These are phyloP conservation scores for Botrytis tulipae DNA, from an alignment of 2,329 filamentous ascomycete species.

Conservation along the genomic window DNA sequence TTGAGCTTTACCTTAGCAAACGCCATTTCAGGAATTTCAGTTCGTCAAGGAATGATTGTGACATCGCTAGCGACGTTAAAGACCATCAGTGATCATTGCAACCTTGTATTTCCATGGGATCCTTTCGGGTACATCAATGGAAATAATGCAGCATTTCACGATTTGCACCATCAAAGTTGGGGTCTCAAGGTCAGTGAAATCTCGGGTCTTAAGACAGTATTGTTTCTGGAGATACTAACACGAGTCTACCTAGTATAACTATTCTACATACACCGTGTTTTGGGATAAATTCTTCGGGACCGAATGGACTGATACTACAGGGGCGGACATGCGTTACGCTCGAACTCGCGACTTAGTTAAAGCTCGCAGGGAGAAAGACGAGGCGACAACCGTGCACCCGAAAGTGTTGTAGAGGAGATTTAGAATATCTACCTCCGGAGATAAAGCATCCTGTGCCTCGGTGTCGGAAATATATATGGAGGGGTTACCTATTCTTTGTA, in stretches of 20 bases:
- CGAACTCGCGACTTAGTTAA: constrained; percentile 11
- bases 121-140: constrained; percentile 14
- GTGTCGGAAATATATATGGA: neutral
- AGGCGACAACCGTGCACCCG: neutral
- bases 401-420: neutral
- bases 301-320: constrained; percentile 15
- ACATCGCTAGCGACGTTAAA: constrained; percentile 16
- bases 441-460: neutral
- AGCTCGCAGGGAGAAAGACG: constrained; percentile 1
- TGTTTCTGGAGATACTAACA: neutral
- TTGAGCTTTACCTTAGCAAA: constrained; percentile 18
- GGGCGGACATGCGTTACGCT: constrained; percentile 12
- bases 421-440: neutral
- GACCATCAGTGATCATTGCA: constrained; percentile 21
- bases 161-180: constrained; percentile 23
- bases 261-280: constrained; percentile 21
- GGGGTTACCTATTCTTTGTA: neutral
- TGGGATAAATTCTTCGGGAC: constrained; percentile 22
- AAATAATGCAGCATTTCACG: constrained; percentile 20
- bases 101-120: constrained; percentile 20
- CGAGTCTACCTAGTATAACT: constrained; percentile 15
- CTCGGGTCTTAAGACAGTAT: neutral
- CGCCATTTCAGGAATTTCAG: constrained; percentile 14
- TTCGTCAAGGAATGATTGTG: constrained; percentile 21
- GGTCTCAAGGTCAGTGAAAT: constrained; percentile 18